Conservation (phyloP, 768 basidiomycete species). For the Rhizopogon vinicolor region DNA sequence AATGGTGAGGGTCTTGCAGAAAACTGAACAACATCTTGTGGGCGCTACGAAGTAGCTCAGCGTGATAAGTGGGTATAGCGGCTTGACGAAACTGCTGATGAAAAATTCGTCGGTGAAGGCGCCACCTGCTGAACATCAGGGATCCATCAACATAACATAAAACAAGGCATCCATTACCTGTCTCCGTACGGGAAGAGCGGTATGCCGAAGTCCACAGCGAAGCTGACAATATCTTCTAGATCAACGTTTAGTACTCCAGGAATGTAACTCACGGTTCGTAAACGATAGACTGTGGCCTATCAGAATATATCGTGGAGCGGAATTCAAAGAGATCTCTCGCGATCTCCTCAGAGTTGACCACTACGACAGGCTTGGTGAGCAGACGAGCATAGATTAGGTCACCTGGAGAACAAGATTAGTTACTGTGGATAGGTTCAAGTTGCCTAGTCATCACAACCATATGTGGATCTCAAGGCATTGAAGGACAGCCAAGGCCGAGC, state of each 20-base stretch:
- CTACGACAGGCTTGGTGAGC: constrained; percentile 22
- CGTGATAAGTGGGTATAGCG: neutral
- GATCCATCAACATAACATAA: too few species aligned
- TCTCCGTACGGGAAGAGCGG: neutral
- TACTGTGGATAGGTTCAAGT: neutral
- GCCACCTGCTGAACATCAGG: neutral
- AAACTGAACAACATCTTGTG: neutral
- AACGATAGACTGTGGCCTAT: constrained; percentile 17
- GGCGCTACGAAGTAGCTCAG: neutral
- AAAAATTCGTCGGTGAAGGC: neutral
- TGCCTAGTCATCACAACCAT: constrained; percentile 4
- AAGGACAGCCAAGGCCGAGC: constrained; percentile 13
- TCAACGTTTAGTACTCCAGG: neutral
- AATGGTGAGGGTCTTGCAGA: too few species aligned
- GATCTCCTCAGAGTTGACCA: constrained; percentile 29
- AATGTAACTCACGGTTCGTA: neutral
- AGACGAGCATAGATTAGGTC: constrained; percentile 25
- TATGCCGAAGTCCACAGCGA: neutral
- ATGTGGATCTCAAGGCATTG: constrained; percentile 7
- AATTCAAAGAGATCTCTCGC: constrained; percentile 31
- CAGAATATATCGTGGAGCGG: constrained; percentile 32
- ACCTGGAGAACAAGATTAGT: constrained; percentile 6
- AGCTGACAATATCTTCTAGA: neutral
- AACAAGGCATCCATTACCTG: neutral
- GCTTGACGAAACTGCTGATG: neutral